These are phyloP conservation scores for Aphanomyces euteiches DNA, from an alignment of 352 stramenopile species.

Conservation along the genomic window DNA sequence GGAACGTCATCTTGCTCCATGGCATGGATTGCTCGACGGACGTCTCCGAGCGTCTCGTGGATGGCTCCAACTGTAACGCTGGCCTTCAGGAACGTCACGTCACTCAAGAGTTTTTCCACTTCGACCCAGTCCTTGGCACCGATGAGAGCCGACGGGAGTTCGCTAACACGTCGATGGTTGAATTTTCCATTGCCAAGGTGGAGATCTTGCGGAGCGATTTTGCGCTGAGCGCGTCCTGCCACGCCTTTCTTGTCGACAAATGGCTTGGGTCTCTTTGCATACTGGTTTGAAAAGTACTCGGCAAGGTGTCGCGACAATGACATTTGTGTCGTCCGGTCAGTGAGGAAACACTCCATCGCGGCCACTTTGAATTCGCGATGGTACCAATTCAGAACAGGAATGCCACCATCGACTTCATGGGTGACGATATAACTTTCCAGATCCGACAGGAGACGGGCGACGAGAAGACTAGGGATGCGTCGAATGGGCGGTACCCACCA, in stretches of 20 bases:
- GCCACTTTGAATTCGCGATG: constrained; percentile 21
- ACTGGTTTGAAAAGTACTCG: constrained; percentile 6
- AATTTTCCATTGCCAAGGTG: not conserved
- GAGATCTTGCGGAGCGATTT: constrained; percentile 11
- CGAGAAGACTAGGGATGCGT: constrained; percentile 1
- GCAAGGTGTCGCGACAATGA: not conserved
- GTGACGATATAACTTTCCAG: constrained; percentile 14
- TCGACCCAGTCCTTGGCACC: not conserved
- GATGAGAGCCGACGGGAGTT: constrained; percentile 12
- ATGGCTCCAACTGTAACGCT: constrained; percentile 4
- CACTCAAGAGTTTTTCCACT: not conserved
- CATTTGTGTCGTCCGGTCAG: not conserved
- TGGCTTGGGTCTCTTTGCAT: not conserved
- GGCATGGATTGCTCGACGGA: constrained; percentile 7
- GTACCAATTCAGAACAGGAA: constrained; percentile 17
- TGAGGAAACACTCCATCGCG: not conserved
- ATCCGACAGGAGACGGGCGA: constrained; percentile 8
- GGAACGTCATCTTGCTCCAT: not conserved
- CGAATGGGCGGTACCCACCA: constrained; percentile 16
- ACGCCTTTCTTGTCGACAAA: constrained; percentile 17
- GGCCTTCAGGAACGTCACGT: constrained; percentile 4
- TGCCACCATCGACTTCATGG: constrained; percentile 3
- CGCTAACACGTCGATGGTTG: constrained; percentile 4
- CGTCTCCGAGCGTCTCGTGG: not conserved
- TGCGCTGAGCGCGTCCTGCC: not conserved